These are phyloP conservation scores for Bimuria novae-zelandiae DNA, from an alignment of 2,329 filamentous ascomycete genomes.

Conservation along the genomic window DNA sequence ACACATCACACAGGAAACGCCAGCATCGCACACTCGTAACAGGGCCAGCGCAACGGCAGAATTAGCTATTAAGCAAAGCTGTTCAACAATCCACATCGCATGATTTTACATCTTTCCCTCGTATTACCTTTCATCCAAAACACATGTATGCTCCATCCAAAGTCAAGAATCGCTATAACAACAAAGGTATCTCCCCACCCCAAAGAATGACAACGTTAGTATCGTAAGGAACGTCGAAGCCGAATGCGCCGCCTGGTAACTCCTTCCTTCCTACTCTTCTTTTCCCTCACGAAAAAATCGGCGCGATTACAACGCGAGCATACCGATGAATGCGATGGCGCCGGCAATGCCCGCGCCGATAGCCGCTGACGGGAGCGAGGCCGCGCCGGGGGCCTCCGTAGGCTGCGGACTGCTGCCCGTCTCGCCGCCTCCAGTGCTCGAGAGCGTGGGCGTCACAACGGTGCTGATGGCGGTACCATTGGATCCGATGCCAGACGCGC, in stretches of 20 bases:
- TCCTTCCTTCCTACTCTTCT: slow-evolving; percentile 14
- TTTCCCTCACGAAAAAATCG: background rate
- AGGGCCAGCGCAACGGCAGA: slow-evolving; percentile 7
- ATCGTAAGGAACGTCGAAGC: slow-evolving; percentile 37
- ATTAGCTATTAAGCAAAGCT: slow-evolving; percentile 12
- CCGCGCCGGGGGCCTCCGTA: slow-evolving; percentile 29
- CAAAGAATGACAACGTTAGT: slow-evolving; percentile 39
- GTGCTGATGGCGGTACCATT: slow-evolving; percentile 26
- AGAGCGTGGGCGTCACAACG: slow-evolving; percentile 32
- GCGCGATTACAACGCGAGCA: slow-evolving; percentile 48
- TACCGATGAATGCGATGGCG: slow-evolving; percentile 47
- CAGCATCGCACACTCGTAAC: background rate
- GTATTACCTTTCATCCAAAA: slow-evolving; percentile 4
- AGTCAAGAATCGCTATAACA: slow-evolving; percentile 5
- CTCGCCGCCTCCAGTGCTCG: slow-evolving; percentile 8
- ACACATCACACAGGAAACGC: background rate
- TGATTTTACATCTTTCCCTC: background rate
- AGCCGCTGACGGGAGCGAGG: slow-evolving; percentile 44
- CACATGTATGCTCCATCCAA: background rate
- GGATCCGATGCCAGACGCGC: slow-evolving; percentile 22
- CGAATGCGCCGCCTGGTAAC: slow-evolving; percentile 29
- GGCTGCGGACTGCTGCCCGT: slow-evolving; percentile 10
- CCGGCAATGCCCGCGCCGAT: slow-evolving; percentile 49
- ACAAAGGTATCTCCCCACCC: slow-evolving; percentile 19
- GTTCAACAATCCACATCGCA: slow-evolving; percentile 2